Evolutionary conservation across 148 eudicot species (phyloP), one percentile per base, ranked within the genome.

Genomic region (Oxyria digyna): DNA sequence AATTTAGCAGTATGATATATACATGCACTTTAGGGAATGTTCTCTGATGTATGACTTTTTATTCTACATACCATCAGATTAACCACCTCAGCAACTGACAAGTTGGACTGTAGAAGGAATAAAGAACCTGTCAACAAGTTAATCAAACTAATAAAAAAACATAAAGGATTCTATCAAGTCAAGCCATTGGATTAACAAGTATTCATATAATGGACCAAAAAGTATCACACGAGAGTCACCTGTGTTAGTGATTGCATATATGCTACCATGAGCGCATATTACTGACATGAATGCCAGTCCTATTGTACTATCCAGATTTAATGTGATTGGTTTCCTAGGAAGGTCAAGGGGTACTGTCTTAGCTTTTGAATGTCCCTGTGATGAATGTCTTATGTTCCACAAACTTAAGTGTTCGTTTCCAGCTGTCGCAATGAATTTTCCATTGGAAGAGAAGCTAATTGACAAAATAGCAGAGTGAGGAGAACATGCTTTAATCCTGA

Each of bases 181-280:
- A 43, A 49, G 8, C 18, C 9, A 18, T 49, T 49, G 55, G 55
- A 49, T 18, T 0, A 21, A 3, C 10, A 49, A 20, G 11, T 0
- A 20, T 49, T 20, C 10, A 20, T 48, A 18, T 18, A 48, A n/a
- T 48, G 55, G 9, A 49, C 55, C 26, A 49, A 49, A 8, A 48
- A 49, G 7, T 49, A 49, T 18, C 2, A 20, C 23, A 49, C 20
- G 20, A 9, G 2, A 49, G 26, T 46, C 24, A 81, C 89, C 89
- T 77, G 77, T 52, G 52, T 79, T 72, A 5, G 89, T 83, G 54
- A 85, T 67, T 67, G 83, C 87, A 81, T 80, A 83, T 17, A 79
- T 33, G 70, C 63, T 68, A 42, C 59, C 43, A 4, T 72, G 55
- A 63, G 46, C 59, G 72, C 33, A 66, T n/a, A 69, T 45, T 68